These are phyloP conservation scores for Dichomitus squalens DNA, from an alignment of 1,284 basidiomycete genomes.

Conservation along the genomic window DNA sequence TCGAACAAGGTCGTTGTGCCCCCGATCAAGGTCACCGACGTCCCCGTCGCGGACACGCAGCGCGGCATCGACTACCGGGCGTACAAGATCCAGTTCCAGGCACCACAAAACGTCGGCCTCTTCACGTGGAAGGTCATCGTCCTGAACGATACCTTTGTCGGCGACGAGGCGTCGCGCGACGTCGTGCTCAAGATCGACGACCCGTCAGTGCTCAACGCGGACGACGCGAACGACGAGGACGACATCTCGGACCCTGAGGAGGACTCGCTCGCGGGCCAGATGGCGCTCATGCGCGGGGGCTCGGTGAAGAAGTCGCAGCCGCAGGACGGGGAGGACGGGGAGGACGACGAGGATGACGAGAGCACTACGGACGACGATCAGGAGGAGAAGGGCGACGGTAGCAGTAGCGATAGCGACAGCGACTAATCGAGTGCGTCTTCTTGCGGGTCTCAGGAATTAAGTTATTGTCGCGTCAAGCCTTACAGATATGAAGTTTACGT, in stretches of 20 bases:
- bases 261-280: conserved; percentile 94
- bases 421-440: conserved; percentile 16
- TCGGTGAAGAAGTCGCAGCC: conserved; percentile 67
- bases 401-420: conserved; percentile 35
- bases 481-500: neutral
- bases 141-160: conserved; percentile 87
- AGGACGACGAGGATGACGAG: conserved; percentile 48
- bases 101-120: conserved; percentile 81
- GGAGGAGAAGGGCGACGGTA: conserved; percentile 44
- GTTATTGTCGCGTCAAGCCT: conserved; percentile 3
- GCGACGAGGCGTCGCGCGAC: conserved; percentile 76
- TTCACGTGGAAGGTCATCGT: conserved; percentile 92
- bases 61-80: conserved; percentile 61
- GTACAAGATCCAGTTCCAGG: conserved; percentile 94
- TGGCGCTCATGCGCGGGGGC: conserved; percentile 96
- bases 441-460: conserved; percentile 7
- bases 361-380: conserved; percentile 52
- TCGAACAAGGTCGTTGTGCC: conserved; percentile 89
- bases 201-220: conserved; percentile 54
- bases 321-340: conserved; percentile 36
- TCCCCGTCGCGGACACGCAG: conserved; percentile 62
- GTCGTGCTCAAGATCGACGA: conserved; percentile 85
- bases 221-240: conserved; percentile 76
- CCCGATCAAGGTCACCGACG: conserved; percentile 82
- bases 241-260: conserved; percentile 97